Base-by-base conservation (phyloP, 2,329 filamentous ascomycete genomes). In the Bipolaris oryzae region DNA sequence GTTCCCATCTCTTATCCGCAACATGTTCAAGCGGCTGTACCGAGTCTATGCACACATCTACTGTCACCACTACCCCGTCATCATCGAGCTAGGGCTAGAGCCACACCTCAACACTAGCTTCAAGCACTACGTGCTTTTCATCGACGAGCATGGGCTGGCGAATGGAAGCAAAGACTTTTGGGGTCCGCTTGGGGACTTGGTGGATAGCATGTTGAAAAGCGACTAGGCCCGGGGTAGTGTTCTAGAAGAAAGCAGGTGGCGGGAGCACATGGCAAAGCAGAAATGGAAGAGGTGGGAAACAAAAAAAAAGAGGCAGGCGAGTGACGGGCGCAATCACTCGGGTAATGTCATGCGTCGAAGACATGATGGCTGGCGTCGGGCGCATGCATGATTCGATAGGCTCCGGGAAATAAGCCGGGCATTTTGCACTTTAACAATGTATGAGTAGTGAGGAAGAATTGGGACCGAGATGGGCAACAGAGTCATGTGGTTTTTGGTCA, bases 1-100 rank as follows among this genome's bases (percentile, higher is more conserved):
- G 64, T 98, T 97, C 76, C 84, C 94, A 68, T 89, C 89, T 64
- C 95, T 97, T 71, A 94, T 97, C 81, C 90, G 93, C 69, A 95
- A 97, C 79, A 98, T 99, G 89, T 98, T 99, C 87, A 99, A 99
- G 85, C 90, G 95, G 74, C 89, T 99, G 81, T 99, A 98, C 83
- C 90, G 95, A 57, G 94, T 97, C 67, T 99, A 99, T 74, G 89
- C 95, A 45, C 95, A 99, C 78, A 87, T 99, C 59, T 99, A 99
- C 82, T 97, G 96, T 85, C 91, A 93, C 55, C 95, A 99, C 78
- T 99, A 99, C 79, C 93, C 93, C 34, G 93, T 99, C 65, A 89
- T 99, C 67, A 90, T 96, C 57, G 92, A 97, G 75, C 85, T 99
- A 37, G 95, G 95, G 20, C 85, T 99, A 56, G 95, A 99, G 79